Evolutionary conservation across 305 asterid species (phyloP).

Genomic region (Ajuga reptans): DNA sequence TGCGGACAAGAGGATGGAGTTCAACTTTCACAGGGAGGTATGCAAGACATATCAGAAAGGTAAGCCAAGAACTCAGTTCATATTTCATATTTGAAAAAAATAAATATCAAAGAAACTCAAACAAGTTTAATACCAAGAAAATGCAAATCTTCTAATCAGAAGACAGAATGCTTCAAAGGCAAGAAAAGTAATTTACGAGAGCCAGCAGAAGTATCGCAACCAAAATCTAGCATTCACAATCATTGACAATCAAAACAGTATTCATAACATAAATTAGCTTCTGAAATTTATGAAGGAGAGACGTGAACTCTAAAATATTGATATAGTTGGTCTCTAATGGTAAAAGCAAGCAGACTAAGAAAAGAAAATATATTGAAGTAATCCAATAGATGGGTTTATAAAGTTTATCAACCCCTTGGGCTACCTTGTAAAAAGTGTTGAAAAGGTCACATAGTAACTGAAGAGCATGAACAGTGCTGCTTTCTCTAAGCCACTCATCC

Average conservation of each 20-base stretch:
- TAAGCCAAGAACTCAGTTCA: background rate
- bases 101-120: background rate
- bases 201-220: background rate
- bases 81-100: too few species aligned
- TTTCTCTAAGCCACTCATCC: slow-evolving; percentile 84
- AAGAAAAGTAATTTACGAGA: background rate
- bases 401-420: slow-evolving; percentile 13
- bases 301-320: background rate
- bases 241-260: too few species aligned
- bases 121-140: background rate
- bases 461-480: slow-evolving; percentile 85
- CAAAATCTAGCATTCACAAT: background rate
- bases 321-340: background rate
- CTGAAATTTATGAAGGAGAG: background rate
- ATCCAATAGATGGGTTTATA: background rate
- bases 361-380: background rate
- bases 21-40: background rate
- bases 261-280: background rate
- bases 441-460: slow-evolving; percentile 93
- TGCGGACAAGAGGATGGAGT: background rate
- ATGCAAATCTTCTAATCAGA: background rate
- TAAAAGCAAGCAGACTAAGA: background rate
- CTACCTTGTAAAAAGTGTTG: slow-evolving; percentile 95
- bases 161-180: background rate
- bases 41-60: background rate